Percentiles rank a stretch among this genome's conserved stretches.
These are phyloP conservation scores for Tricholomella constricta DNA, from an alignment of 768 basidiomycete species.

Conservation along the genomic window DNA sequence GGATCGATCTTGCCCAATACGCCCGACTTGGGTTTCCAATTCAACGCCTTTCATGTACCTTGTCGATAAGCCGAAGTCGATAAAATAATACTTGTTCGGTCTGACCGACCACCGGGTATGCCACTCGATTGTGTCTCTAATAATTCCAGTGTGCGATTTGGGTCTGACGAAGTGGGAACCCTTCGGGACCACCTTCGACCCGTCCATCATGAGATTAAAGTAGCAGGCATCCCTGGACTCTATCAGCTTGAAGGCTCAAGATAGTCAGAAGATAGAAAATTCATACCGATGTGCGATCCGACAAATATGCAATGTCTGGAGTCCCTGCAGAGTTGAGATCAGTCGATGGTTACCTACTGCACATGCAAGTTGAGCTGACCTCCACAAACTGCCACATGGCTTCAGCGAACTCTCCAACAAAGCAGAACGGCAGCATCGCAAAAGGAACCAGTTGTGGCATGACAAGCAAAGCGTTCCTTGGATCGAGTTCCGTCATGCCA, in stretches of 20 bases:
- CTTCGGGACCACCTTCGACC: background rate
- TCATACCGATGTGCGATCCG: conserved; percentile 13
- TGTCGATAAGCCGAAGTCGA: conserved; percentile 1
- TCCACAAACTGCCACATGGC: conserved; percentile 16
- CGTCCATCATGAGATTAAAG: conserved; percentile 5
- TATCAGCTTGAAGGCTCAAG: background rate
- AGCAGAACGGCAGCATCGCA: conserved; percentile 7
- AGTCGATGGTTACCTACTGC: background rate
- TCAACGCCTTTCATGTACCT: background rate
- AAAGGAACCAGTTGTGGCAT: conserved; percentile 17
- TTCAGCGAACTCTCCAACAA: conserved; percentile 14
- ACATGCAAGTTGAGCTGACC: conserved; percentile 2
- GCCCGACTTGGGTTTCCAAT: too few species aligned
- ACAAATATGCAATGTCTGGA: conserved; percentile 14
- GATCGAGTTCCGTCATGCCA: too few species aligned
- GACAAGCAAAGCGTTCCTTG: conserved; percentile 6
- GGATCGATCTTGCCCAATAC: too few species aligned
- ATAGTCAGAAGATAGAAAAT: background rate
- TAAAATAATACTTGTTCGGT: too few species aligned
- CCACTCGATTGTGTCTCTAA: background rate
- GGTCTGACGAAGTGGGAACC: background rate
- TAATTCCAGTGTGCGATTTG: background rate
- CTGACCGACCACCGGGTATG: background rate
- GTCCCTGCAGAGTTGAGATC: background rate
- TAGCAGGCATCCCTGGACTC: background rate